Conservation (phyloP, 2,329 filamentous ascomycete genomes). For the Aspergillus neoniger region DNA sequence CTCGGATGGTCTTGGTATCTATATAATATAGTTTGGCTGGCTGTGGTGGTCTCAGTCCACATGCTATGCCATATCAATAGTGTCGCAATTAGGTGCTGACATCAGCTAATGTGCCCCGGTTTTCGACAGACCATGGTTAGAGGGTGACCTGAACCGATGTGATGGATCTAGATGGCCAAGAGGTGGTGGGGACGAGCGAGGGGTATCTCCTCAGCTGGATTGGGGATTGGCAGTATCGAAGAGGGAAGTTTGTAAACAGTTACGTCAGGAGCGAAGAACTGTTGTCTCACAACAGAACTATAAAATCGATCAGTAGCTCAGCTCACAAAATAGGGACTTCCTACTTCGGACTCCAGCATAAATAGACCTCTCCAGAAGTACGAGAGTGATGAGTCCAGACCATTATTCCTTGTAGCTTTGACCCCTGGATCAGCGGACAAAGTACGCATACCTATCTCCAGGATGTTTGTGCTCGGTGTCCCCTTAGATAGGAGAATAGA, state of each 20-base stretch:
- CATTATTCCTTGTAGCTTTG: neutral
- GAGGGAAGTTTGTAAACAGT: neutral
- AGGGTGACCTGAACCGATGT: neutral
- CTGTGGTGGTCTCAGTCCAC: neutral
- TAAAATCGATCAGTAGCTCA: neutral
- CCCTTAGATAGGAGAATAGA: neutral
- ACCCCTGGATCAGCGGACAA: neutral
- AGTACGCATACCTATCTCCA: neutral
- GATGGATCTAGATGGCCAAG: neutral
- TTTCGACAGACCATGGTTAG: neutral
- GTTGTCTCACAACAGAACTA: neutral
- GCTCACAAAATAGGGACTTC: neutral
- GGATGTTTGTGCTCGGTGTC: neutral
- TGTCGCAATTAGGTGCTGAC: conserved; percentile 1
- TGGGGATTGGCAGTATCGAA: neutral
- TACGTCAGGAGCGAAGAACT: neutral
- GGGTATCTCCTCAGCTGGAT: neutral
- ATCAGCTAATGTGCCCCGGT: neutral
- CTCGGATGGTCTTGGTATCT: no score
- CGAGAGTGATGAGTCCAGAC: neutral
- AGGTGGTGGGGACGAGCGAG: neutral
- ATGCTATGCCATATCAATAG: neutral
- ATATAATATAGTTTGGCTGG: neutral
- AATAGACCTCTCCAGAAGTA: neutral
- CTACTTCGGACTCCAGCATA: neutral